Base-by-base conservation (phyloP, 768 basidiomycete species). In the Suillus bovinus region DNA sequence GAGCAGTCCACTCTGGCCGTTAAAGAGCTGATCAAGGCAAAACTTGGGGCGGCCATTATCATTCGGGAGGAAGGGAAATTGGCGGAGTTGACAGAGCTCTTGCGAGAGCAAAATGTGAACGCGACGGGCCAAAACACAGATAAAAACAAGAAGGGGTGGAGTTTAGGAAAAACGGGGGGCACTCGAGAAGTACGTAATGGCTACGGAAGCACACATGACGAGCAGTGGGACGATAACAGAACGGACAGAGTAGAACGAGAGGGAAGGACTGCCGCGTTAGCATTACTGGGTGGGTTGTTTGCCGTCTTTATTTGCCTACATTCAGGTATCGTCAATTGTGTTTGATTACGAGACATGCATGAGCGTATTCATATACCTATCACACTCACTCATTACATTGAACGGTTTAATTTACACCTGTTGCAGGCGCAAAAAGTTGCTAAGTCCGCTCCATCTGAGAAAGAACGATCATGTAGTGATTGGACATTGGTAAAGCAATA, bases 1-100 rank as follows among this genome's bases (percentile, higher is more conserved):
- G 64, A 60, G 8, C 61, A 66, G 44, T 67, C 69, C 24, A 56
- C 27, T 6, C 27, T 56, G 24, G 55, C 38, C 20, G 55, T 56
- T 20, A 56, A 38, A 24, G 55, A 56, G 22, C 27, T 56, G 36
- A 56, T 56, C 36, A 56, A 39, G 27, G 55, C 55, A 4, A 56
- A 56, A 39, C 55, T 56, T 39, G 38, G 36, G 13, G 17, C 55
- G 27, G 17, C 55, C 17, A 1, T 56, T 22, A 39, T 56, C 17
- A 4, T 56, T 13, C 38, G 55, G 55, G 55, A 56, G 38, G 55
- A 56, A 39, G 55, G 55, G 17, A 56, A 56, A 13, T 20, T 56
- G 17, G 55, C 55, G 33, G 55, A 56, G 38, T 29, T 56, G 17
- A 56, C 38, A 17, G 55, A 56, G 36, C 55, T 56, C 38, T 39